These are phyloP conservation scores for Ophiocordyceps australis DNA, from an alignment of 2,329 filamentous ascomycete genomes.

Conservation along the genomic window DNA sequence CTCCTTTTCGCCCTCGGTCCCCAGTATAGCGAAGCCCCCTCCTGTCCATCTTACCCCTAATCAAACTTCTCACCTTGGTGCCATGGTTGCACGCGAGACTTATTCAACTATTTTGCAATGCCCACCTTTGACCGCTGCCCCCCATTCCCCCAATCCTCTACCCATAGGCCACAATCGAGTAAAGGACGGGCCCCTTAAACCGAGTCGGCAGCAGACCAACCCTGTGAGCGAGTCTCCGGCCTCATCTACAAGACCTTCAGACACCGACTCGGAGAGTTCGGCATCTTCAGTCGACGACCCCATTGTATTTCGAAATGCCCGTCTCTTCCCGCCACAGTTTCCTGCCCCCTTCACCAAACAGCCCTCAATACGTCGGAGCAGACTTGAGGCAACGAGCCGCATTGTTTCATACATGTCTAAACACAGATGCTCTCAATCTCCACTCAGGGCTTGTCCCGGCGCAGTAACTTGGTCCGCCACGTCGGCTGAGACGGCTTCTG, in stretches of 20 bases:
- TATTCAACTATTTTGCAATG: no score
- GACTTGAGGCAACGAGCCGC: conserved; percentile 11
- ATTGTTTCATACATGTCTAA: conserved; percentile 16
- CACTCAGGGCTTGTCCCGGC: conserved; percentile 5
- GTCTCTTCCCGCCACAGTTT: conserved; percentile 13
- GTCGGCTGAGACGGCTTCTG: conserved; percentile 6
- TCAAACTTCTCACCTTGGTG: no score
- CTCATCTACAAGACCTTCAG: conserved; percentile 7
- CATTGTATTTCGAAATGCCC: conserved; percentile 10
- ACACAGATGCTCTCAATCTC: conserved; percentile 10
- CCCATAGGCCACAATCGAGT: no score
- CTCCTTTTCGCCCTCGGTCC: no score
- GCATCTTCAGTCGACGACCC: conserved; percentile 9
- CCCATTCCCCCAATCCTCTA: no score
- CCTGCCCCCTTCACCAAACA: conserved; percentile 8
- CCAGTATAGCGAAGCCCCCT: no score
- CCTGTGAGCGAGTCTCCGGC: conserved; percentile 7
- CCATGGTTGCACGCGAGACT: no score
- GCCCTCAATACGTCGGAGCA: conserved; percentile 7
- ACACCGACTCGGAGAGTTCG: conserved; percentile 6
- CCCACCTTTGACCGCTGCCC: no score
- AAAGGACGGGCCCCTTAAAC: no score
- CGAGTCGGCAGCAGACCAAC: not conserved
- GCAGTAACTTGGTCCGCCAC: conserved; percentile 2
- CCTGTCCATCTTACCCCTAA: no score